Evolutionary conservation across 2,329 filamentous ascomycete genomes (phyloP).

Genomic region (Cercospora sojina): DNA sequence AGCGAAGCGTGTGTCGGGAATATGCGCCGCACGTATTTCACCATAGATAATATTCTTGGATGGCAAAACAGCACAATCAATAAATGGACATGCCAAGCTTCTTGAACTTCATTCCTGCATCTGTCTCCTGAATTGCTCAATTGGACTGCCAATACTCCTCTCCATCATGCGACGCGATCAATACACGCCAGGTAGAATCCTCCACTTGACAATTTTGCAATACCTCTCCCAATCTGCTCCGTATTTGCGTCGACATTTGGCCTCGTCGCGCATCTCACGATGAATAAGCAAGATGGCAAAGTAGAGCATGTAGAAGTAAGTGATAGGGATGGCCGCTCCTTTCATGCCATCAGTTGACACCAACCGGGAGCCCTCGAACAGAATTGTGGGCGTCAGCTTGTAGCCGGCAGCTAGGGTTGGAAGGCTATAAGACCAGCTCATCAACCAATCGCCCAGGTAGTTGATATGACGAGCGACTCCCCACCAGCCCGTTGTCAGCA

Average conservation of each 20-base stretch:
- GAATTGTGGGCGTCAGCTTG: constrained; percentile 61
- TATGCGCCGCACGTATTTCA: neutral
- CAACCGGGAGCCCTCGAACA: constrained; percentile 59
- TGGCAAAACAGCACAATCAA: neutral
- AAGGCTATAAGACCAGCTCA: constrained; percentile 85
- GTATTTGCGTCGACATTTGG: constrained; percentile 89
- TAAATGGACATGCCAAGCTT: neutral
- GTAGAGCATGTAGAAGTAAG: constrained; percentile 93
- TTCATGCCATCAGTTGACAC: constrained; percentile 59
- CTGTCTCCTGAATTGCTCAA: neutral
- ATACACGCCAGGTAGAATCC: constrained; percentile 84
- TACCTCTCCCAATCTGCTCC: constrained; percentile 90
- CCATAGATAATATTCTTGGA: neutral
- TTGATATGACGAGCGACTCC: constrained; percentile 89
- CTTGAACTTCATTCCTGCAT: neutral
- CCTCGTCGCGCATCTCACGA: constrained; percentile 81
- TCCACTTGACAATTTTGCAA: constrained; percentile 74
- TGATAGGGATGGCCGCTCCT: constrained; percentile 83
- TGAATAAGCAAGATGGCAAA: constrained; percentile 85
- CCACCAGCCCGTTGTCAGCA: constrained; percentile 91
- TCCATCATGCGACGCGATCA: constrained; percentile 40
- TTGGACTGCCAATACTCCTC: neutral
- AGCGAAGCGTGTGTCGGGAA: neutral
- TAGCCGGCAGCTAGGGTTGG: constrained; percentile 85
- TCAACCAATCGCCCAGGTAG: constrained; percentile 92